Conservation (phyloP, 768 basidiomycete species). For the button mushroom (Agaricus bisporus) region DNA sequence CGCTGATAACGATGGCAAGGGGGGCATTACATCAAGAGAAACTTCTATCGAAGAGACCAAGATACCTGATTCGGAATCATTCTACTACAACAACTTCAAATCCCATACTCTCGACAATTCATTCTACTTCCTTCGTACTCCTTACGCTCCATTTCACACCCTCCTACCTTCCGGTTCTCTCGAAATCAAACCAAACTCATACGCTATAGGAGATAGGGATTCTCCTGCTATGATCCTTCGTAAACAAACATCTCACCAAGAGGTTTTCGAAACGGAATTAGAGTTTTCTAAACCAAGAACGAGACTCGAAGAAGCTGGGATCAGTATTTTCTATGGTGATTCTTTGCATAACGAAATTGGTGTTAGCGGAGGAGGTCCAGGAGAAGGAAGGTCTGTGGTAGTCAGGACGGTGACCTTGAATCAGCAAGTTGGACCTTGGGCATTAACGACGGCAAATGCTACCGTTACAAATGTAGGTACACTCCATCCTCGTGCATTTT, state of each 20-base stretch:
- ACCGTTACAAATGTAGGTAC: slow-evolving; percentile 23
- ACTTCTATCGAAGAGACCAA: not conserved
- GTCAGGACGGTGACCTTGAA: slow-evolving; percentile 24
- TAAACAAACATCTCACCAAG: slow-evolving; percentile 31
- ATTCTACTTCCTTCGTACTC: slow-evolving; percentile 34
- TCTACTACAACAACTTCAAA: slow-evolving; percentile 25
- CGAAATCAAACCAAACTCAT: slow-evolving; percentile 27
- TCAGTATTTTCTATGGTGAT: slow-evolving; percentile 30
- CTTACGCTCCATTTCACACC: slow-evolving; percentile 31
- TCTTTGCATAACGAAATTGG: slow-evolving; percentile 32
- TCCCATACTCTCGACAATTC: slow-evolving; percentile 20
- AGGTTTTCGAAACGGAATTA: slow-evolving; percentile 29
- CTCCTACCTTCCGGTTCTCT: slow-evolving; percentile 22
- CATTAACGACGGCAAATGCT: slow-evolving; percentile 24
- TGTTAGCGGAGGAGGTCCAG: slow-evolving; percentile 20
- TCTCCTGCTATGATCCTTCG: slow-evolving; percentile 29
- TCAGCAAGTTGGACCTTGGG: slow-evolving; percentile 29
- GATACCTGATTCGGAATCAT: not conserved
- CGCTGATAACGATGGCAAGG: not conserved
- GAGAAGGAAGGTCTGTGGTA: slow-evolving; percentile 19
- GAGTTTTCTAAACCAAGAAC: slow-evolving; percentile 24
- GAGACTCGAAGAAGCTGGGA: slow-evolving; percentile 29
- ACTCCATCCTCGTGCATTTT: not conserved
- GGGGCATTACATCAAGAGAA: not conserved
- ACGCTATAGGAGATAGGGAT: slow-evolving; percentile 33